Evolutionary conservation across 495 filamentous ascomycete species (phyloP).

Genomic region (Lindgomyces ingoldianus): DNA sequence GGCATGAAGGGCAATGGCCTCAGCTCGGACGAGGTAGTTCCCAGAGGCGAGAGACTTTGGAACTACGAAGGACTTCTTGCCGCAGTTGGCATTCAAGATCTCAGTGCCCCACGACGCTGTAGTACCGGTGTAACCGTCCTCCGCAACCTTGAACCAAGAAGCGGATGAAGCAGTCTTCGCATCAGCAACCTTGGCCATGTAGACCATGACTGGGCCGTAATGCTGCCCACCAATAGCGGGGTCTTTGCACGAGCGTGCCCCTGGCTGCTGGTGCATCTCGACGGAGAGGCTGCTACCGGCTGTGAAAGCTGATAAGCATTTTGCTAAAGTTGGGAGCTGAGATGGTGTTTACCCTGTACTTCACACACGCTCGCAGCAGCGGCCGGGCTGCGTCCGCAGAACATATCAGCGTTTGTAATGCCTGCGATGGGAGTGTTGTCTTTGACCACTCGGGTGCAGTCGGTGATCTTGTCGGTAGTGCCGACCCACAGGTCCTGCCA

Average conservation of each 20-base stretch:
- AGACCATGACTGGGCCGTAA: constrained; percentile 56
- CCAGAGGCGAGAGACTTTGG: constrained; percentile 34
- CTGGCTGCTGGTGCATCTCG: constrained; percentile 56
- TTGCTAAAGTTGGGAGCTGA: neutral
- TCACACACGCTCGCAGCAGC: constrained; percentile 22
- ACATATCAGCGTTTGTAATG: constrained; percentile 29
- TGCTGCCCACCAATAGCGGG: constrained; percentile 56
- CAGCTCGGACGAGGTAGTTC: constrained; percentile 38
- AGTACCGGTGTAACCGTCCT: constrained; percentile 36
- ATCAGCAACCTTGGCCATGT: constrained; percentile 56
- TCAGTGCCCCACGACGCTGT: constrained; percentile 38
- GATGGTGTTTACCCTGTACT: constrained; percentile 23
- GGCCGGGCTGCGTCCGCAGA: constrained; percentile 22
- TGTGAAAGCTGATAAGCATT: constrained; percentile 8
- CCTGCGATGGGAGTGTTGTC: constrained; percentile 34
- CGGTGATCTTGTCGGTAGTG: constrained; percentile 22
- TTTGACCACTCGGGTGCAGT: constrained; percentile 24
- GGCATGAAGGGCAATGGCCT: constrained; percentile 39
- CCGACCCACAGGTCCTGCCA: constrained; percentile 39
- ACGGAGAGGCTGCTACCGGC: constrained; percentile 51
- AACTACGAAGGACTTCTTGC: constrained; percentile 36
- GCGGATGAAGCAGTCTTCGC: constrained; percentile 48
- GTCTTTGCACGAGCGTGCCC: constrained; percentile 48
- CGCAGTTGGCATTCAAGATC: constrained; percentile 41
- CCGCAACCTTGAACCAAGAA: constrained; percentile 41